Evolutionary conservation across 352 stramenopile genomes (phyloP).

Genomic region (Plasmopara muralis): DNA sequence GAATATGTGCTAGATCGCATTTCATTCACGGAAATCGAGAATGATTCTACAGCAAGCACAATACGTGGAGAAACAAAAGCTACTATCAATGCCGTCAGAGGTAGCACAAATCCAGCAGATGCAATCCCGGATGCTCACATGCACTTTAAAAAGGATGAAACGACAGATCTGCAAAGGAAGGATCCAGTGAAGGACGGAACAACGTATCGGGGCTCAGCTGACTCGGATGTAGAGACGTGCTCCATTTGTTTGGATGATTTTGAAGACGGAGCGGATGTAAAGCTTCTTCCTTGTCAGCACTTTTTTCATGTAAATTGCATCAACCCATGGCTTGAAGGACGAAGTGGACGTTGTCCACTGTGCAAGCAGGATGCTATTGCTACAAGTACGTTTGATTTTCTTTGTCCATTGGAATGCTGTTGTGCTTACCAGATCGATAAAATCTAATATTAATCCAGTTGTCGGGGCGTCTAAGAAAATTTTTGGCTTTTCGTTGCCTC

Average conservation of each 20-base stretch:
- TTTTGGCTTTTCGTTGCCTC: slow-evolving; percentile 52
- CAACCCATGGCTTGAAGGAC: slow-evolving; percentile 75
- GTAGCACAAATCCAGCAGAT: not conserved
- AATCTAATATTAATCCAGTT: slow-evolving; percentile 8
- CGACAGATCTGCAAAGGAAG: slow-evolving; percentile 3
- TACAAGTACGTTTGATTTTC: slow-evolving; percentile 26
- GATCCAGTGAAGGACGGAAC: slow-evolving; percentile 5
- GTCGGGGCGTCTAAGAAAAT: slow-evolving; percentile 46
- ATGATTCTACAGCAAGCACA: slow-evolving; percentile 6
- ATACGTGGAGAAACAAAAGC: slow-evolving; percentile 2
- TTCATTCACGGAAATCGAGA: slow-evolving; percentile 30
- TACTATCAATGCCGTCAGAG: slow-evolving; percentile 1
- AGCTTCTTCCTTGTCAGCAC: slow-evolving; percentile 80
- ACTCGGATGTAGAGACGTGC: slow-evolving; percentile 42
- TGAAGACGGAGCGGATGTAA: slow-evolving; percentile 42
- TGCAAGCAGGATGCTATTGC: slow-evolving; percentile 81
- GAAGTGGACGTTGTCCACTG: slow-evolving; percentile 70
- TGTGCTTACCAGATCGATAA: too few relatives aligned
- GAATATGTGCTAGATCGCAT: slow-evolving; percentile 49
- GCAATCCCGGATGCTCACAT: slow-evolving; percentile 1
- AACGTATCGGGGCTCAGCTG: slow-evolving; percentile 14
- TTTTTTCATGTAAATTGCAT: slow-evolving; percentile 85
- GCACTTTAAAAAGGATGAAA: slow-evolving; percentile 10
- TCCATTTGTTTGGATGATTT: slow-evolving; percentile 80
- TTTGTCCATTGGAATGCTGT: not conserved